Conservation (phyloP, 225 moss, liverwort and hornwort species). For the Climacium dendroides region DNA sequence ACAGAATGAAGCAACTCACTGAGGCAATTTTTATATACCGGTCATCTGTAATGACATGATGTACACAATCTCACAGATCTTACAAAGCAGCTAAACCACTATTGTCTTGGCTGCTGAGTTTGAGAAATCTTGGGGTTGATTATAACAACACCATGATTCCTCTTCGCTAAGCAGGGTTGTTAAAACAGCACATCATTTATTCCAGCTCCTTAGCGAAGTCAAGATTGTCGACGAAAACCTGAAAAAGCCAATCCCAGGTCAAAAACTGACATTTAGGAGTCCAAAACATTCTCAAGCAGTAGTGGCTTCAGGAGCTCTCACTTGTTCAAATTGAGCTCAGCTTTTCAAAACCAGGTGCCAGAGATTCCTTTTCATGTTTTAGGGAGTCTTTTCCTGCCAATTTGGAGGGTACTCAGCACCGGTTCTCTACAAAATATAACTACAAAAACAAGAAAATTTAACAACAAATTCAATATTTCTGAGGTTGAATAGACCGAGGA, state of each 20-base stretch:
- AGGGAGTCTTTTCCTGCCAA: neutral
- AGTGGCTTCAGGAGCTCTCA: neutral
- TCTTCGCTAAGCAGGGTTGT: neutral
- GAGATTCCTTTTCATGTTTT: neutral
- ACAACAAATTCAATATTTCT: neutral
- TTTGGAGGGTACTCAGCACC: neutral
- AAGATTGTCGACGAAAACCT: constrained; percentile 90
- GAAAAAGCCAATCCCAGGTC: neutral
- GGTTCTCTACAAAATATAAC: neutral
- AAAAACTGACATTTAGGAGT: neutral
- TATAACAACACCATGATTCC: neutral
- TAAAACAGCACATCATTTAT: neutral
- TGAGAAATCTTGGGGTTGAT: neutral
- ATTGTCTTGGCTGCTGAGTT: neutral
- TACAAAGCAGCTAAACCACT: neutral
- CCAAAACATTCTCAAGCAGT: neutral
- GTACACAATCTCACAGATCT: constrained; percentile 26
- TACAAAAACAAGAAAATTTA: neutral
- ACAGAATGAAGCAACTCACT: neutral
- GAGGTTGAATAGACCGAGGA: neutral
- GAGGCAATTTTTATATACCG: neutral
- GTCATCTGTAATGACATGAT: constrained; percentile 12
- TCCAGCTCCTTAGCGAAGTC: constrained; percentile 83
- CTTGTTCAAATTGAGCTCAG: neutral
- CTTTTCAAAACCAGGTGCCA: neutral